Evolutionary conservation across 176 grass and related monocot species (phyloP), one percentile per base, ranked within the genome.

Genomic region (Oryza coarctata): DNA sequence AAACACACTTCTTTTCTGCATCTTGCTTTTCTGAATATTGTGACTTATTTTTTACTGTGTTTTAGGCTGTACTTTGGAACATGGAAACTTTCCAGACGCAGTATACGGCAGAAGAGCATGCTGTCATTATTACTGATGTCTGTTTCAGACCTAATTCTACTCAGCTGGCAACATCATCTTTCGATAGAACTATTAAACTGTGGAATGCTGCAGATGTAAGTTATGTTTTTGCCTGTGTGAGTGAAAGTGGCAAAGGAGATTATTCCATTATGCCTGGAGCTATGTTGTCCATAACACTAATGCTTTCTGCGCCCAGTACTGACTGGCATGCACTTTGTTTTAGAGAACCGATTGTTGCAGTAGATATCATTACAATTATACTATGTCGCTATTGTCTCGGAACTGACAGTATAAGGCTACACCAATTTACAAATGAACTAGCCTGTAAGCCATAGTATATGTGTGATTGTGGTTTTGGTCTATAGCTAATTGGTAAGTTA

Each of bases 31-130:
- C 25, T 90, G 30, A 70, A 43, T 62, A 36, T 70, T 62, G 9
- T 36, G 1, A 27, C 67, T 61, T 65, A n/a, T 17, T 71, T 81
- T 88, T 82, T 77, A 12, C 62, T 84, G 40, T 70, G 73, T 36
- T 68, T 63, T 80, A 99, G 97, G 93, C 87, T 85, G 86, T 94
- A 82, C 86, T 99, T 82, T 99, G 97, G 97, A 96, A 99, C 89
- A 99, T 96, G 97, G 97, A 99, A 34, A 94, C 88, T 57, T 86
- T 90, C 12, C 89, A 94, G 87, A 99, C 93, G 47, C 92, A 94
- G 74, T 87, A 90, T 87, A 93, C 76, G 11, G 52, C 91, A 39
- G 93, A 90, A 85, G 97, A 99, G 76, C 97, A 95, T 65, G 12
- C 14, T 29, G 29, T 47, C 23, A 94, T 99, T 75, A 89, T 99